A percentile compares a stretch with the other conserved stretches of the same genome.
phyloP scores from a whole-genome alignment of 1,284 basidiomycete genomes.

The Ceratobasidium sp. region DNA sequence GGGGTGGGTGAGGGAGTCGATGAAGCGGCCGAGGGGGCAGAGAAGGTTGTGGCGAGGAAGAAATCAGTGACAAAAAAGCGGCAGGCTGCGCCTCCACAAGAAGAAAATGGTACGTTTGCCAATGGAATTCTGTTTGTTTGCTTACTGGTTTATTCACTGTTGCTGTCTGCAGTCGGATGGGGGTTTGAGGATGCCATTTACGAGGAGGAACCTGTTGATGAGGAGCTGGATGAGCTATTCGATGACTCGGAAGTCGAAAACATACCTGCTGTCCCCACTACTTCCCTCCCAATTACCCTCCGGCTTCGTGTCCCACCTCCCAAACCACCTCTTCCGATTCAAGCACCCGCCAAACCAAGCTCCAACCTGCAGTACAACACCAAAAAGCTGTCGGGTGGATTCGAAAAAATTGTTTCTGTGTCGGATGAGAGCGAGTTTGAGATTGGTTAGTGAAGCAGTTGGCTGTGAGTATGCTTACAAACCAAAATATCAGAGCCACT shows the following conservation, averaged over 20 bases:
- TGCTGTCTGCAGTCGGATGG: too few relatives aligned
- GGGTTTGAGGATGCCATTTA: neutral
- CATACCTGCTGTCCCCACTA: neutral
- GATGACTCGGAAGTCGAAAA: neutral
- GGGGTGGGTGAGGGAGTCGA: neutral
- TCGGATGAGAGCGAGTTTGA: too few relatives aligned
- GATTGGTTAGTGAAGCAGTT: too few relatives aligned
- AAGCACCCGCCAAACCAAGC: too few relatives aligned
- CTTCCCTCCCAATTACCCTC: neutral
- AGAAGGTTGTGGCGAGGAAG: neutral
- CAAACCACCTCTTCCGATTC: neutral
- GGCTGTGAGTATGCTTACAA: too few relatives aligned
- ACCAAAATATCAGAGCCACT: too few relatives aligned
- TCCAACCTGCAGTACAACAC: too few relatives aligned
- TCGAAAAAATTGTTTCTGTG: too few relatives aligned
- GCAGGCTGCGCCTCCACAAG: neutral
- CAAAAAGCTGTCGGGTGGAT: too few relatives aligned
- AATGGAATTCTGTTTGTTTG: too few relatives aligned
- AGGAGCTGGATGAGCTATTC: neutral
- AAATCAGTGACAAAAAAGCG: neutral
- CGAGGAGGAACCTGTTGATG: neutral
- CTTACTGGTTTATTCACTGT: too few relatives aligned
- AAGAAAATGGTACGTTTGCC: neutral
- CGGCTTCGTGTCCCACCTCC: neutral
- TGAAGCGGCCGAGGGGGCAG: neutral